These are phyloP conservation scores for Emmonsia crescens DNA, from an alignment of 2,329 filamentous ascomycete genomes.

Conservation along the genomic window DNA sequence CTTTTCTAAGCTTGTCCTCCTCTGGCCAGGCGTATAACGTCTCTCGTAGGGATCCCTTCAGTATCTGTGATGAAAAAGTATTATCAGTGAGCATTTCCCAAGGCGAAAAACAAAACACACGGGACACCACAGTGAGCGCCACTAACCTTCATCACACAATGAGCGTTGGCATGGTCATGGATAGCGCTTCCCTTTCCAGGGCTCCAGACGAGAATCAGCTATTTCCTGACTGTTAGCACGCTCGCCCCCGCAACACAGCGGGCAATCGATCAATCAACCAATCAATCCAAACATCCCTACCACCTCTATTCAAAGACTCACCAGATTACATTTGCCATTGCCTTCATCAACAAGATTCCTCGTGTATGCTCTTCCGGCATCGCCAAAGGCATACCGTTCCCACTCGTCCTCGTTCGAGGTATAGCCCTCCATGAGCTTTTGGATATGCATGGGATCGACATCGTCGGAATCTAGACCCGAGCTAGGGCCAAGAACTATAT, in stretches of 20 bases:
- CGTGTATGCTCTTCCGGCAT: slow-evolving; percentile 62
- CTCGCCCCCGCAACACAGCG: not conserved
- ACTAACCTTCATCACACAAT: slow-evolving; percentile 72
- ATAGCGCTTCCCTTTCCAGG: slow-evolving; percentile 74
- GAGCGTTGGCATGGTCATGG: slow-evolving; percentile 79
- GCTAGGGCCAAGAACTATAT: slow-evolving; percentile 62
- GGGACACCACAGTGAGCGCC: not conserved
- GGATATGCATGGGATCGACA: slow-evolving; percentile 63
- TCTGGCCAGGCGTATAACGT: slow-evolving; percentile 67
- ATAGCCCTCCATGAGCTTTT: slow-evolving; percentile 64
- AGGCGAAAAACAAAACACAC: not conserved
- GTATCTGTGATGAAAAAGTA: slow-evolving; percentile 40
- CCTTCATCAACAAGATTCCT: slow-evolving; percentile 83
- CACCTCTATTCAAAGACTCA: no score
- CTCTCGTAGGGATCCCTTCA: slow-evolving; percentile 68
- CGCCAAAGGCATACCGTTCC: slow-evolving; percentile 63
- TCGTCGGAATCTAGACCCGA: slow-evolving; percentile 75
- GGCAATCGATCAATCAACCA: not conserved
- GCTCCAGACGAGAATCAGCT: slow-evolving; percentile 84
- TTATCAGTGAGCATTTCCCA: not conserved
- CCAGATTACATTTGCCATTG: slow-evolving; percentile 68
- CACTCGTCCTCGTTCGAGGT: slow-evolving; percentile 59
- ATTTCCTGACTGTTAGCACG: slow-evolving; percentile 14
- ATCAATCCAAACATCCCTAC: not conserved
- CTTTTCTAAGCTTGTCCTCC: slow-evolving; percentile 35